Conservation (phyloP, 2,329 filamentous ascomycete species). For the Elsinoe ampelina region DNA sequence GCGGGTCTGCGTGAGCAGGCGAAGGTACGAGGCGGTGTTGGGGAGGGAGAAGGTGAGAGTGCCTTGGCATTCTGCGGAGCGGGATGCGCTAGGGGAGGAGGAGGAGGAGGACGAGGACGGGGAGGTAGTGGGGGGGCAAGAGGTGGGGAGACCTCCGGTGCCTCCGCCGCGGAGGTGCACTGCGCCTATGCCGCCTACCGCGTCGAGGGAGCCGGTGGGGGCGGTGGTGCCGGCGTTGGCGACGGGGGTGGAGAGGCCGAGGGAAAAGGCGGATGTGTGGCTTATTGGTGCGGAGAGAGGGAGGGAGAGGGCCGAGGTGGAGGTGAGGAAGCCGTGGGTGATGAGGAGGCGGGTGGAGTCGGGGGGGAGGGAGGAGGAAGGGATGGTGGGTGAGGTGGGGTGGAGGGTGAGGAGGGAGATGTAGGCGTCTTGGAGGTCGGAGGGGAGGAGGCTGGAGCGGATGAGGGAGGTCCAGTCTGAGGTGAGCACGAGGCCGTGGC, state of each 20-base stretch:
- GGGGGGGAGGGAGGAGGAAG: slow-evolving; percentile 33
- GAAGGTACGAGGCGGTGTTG: slow-evolving; percentile 57
- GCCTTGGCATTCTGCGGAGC: slow-evolving; percentile 1
- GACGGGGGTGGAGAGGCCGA: slow-evolving; percentile 50
- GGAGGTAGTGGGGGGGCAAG: too few relatives aligned
- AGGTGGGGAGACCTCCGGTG: slow-evolving; percentile 24
- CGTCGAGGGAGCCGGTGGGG: slow-evolving; percentile 58
- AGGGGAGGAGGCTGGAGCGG: slow-evolving; percentile 19
- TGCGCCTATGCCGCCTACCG: slow-evolving; percentile 59
- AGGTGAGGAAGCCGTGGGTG: slow-evolving; percentile 53
- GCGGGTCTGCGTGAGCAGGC: slow-evolving; percentile 53
- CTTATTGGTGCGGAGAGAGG: slow-evolving; percentile 33
- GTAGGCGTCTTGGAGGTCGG: slow-evolving; percentile 44
- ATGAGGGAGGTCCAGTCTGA: slow-evolving; percentile 44
- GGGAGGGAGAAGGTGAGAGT: slow-evolving; percentile 53
- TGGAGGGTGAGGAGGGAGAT: slow-evolving; percentile 42
- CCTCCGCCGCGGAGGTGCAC: slow-evolving; percentile 56
- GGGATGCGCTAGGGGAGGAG: too few relatives aligned
- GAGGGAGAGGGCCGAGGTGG: slow-evolving; percentile 39
- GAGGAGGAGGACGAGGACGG: too few relatives aligned
- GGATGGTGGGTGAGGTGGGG: slow-evolving; percentile 38
- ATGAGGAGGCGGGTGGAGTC: slow-evolving; percentile 51
- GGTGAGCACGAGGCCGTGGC: slow-evolving; percentile 55
- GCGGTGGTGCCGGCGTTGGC: slow-evolving; percentile 52
- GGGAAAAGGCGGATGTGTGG: slow-evolving; percentile 31